Evolutionary conservation across 345 rosid species (phyloP).

Genomic region (Hevea brasiliensis): DNA sequence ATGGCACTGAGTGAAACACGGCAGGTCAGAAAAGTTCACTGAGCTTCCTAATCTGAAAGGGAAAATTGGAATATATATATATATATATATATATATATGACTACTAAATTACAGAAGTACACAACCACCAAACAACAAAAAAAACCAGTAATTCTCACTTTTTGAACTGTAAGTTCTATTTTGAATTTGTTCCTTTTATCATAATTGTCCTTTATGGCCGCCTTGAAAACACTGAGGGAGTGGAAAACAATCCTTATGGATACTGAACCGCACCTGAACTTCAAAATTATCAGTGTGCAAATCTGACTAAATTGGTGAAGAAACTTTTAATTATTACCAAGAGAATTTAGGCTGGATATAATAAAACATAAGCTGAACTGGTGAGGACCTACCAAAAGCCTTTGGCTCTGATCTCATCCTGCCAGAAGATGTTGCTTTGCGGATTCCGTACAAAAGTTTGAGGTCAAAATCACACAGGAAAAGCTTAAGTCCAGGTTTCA

Average conservation of each 20-base stretch:
- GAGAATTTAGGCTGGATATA: neutral
- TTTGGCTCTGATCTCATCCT: constrained; percentile 77
- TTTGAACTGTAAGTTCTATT: constrained; percentile 60
- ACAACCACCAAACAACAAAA: constrained; percentile 16
- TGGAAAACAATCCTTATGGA: constrained; percentile 66
- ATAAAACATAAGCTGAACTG: constrained; percentile 62
- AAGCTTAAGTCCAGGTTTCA: constrained; percentile 78
- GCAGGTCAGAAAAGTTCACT: constrained; percentile 65
- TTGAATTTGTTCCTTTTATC: constrained; percentile 63
- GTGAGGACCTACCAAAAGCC: constrained; percentile 89
- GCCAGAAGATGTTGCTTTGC: constrained; percentile 76
- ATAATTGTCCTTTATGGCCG: constrained; percentile 80
- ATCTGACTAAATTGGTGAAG: constrained; percentile 3
- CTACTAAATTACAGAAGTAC: neutral
- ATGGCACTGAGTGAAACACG: constrained; percentile 21
- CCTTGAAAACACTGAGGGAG: constrained; percentile 62
- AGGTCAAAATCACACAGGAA: constrained; percentile 90
- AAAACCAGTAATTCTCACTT: constrained; percentile 43
- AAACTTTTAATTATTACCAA: neutral
- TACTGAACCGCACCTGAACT: constrained; percentile 72
- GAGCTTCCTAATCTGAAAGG: constrained; percentile 65
- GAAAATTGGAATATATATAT: constrained; percentile 8
- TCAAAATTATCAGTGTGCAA: constrained; percentile 8
- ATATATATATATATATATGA: too few species aligned
- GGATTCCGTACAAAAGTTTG: constrained; percentile 82